A percentile compares a stretch with the other conserved stretches of the same genome.
These are phyloP conservation scores for Ceratocystis colombiana DNA, from an alignment of 2,329 filamentous ascomycete genomes.

Conservation along the genomic window DNA sequence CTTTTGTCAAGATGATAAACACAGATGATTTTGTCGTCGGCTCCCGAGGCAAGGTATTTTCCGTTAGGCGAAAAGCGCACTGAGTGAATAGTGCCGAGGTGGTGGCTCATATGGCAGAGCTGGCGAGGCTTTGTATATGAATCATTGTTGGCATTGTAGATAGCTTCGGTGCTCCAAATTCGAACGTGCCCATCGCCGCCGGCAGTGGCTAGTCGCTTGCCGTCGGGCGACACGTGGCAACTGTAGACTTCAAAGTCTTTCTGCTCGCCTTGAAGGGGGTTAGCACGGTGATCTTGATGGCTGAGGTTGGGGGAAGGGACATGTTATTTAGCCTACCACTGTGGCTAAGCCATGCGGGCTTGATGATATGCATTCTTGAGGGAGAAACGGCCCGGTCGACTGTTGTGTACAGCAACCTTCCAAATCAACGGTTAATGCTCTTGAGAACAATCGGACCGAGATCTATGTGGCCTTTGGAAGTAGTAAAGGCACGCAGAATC, in stretches of 20 bases:
- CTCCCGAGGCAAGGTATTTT: conserved; percentile 89
- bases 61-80: conserved; percentile 94
- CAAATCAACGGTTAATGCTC: no score
- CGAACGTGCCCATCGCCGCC: conserved; percentile 96
- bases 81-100: conserved; percentile 92
- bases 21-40: conserved; percentile 97
- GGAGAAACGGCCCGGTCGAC: not conserved
- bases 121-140: conserved; percentile 73
- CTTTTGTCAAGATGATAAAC: conserved; percentile 85
- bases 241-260: conserved; percentile 99
- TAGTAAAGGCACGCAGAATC: not conserved
- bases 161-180: conserved; percentile 93
- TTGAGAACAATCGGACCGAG: not conserved
- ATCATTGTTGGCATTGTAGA: conserved; percentile 66
- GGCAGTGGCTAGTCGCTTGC: conserved; percentile 80
- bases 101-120: conserved; percentile 95
- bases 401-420: not conserved
- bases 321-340: conserved; percentile 41
- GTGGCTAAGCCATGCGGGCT: conserved; percentile 92
- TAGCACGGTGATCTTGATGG: not conserved
- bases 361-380: conserved; percentile 72
- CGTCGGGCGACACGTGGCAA: conserved; percentile 93
- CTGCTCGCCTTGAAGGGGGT: conserved; percentile 53
- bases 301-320: not conserved
- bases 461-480: not conserved